Conservation (phyloP, 306 rosid genomes). For the Rubus parviflorus region DNA sequence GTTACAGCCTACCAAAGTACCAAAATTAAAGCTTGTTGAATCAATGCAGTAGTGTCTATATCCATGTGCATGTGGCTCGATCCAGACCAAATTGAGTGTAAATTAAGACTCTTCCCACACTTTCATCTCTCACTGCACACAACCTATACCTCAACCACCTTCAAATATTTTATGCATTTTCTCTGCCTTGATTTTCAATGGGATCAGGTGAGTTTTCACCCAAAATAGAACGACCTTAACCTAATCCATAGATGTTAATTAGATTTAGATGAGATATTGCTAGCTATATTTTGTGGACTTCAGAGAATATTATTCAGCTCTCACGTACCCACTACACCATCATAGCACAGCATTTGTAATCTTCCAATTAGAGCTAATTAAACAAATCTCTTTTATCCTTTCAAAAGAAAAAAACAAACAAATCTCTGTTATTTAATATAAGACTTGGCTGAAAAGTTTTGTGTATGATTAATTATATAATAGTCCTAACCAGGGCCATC, state of each 20-base stretch:
- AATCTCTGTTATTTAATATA: neutral
- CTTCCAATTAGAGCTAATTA: neutral
- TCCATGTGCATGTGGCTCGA: neutral
- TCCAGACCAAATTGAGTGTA: slow-evolving; percentile 2
- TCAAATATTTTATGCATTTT: neutral
- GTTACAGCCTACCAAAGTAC: slow-evolving; percentile 10
- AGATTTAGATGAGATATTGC: slow-evolving; percentile 15
- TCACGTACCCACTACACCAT: slow-evolving; percentile 27
- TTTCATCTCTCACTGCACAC: neutral
- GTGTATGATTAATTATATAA: no score
- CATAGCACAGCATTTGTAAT: neutral
- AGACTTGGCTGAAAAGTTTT: neutral
- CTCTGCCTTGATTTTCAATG: slow-evolving; percentile 20
- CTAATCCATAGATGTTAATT: slow-evolving; percentile 28
- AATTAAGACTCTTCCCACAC: neutral
- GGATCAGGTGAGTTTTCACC: slow-evolving; percentile 26
- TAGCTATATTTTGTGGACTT: slow-evolving; percentile 33
- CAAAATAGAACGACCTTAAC: slow-evolving; percentile 16
- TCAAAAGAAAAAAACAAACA: no score
- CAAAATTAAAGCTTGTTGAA: neutral
- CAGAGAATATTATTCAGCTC: neutral
- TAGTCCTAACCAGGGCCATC: no score
- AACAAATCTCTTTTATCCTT: neutral
- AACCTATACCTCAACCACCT: neutral
- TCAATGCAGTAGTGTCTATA: neutral